Evolutionary conservation across 2,329 filamentous ascomycete species (phyloP).

Genomic region (Furcasterigmium sp.): DNA sequence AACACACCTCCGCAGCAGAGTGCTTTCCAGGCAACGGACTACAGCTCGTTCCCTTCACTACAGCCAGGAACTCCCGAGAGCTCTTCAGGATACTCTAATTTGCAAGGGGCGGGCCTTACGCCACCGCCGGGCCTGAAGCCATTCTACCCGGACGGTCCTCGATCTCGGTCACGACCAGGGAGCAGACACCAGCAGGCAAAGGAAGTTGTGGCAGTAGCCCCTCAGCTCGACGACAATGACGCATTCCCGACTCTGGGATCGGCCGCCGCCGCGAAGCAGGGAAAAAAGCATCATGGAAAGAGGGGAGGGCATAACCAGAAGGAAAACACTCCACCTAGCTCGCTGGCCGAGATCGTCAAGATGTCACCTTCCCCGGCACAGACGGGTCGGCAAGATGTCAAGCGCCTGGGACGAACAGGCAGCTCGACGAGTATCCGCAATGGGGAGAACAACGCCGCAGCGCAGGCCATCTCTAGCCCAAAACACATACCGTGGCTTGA

Average conservation of each 20-base stretch:
- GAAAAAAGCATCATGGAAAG: conserved; percentile 92
- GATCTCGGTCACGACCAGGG: conserved; percentile 74
- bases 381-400: conserved; percentile 49
- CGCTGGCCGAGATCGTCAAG: conserved; percentile 88
- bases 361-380: conserved; percentile 70
- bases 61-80: conserved; percentile 55
- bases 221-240: conserved; percentile 86
- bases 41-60: conserved; percentile 78
- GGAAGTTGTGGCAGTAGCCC: conserved; percentile 59
- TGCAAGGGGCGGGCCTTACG: conserved; percentile 50
- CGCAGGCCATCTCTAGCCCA: conserved; percentile 78
- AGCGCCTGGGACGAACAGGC: conserved; percentile 57
- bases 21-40: conserved; percentile 75
- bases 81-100: conserved; percentile 46
- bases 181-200: conserved; percentile 69
- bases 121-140: conserved; percentile 68
- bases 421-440: conserved; percentile 59
- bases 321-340: conserved; percentile 63
- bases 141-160: conserved; percentile 57
- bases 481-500: conserved; percentile 96
- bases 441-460: conserved; percentile 74
- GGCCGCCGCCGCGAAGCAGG: conserved; percentile 60
- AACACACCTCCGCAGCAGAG: conserved; percentile 61
- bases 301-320: conserved; percentile 75
- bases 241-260: conserved; percentile 89